Evolutionary conservation across 148 eudicot species (phyloP).

Genomic region (Fagopyrum homotropicum): DNA sequence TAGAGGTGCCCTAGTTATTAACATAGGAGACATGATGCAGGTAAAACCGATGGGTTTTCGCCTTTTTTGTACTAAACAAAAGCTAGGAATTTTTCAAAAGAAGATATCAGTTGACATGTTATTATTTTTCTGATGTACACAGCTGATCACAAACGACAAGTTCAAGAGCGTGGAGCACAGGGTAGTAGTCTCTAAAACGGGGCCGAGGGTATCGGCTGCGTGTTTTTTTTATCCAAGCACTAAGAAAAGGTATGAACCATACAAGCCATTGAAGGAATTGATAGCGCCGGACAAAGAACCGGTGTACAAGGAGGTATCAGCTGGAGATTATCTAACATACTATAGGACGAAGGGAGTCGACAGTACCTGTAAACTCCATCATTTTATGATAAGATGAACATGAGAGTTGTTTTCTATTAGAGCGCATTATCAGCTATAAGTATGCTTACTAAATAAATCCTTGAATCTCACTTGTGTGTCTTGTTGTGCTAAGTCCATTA

Average conservation of each 20-base stretch:
- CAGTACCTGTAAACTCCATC: constrained; percentile 16
- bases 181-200: background rate
- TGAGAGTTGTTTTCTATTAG: background rate
- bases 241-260: constrained; percentile 13
- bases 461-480: background rate
- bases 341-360: constrained; percentile 7
- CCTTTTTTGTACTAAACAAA: background rate
- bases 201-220: constrained; percentile 16
- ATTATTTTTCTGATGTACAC: background rate
- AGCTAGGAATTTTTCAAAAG: background rate
- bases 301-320: constrained; percentile 28
- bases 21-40: constrained; percentile 23
- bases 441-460: background rate
- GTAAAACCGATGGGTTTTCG: background rate
- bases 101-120: background rate
- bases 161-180: constrained; percentile 21
- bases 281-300: constrained; percentile 21
- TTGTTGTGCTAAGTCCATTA: background rate
- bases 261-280: constrained; percentile 40
- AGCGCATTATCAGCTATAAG: background rate
- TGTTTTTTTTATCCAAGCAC: constrained; percentile 28
- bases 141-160: constrained; percentile 14
- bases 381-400: constrained; percentile 11
- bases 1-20: constrained; percentile 15
- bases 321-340: constrained; percentile 21